A percentile compares a stretch with the other conserved stretches of the same genome.
phyloP scores from a whole-genome alignment of 2,329 filamentous ascomycete genomes.

The Coniosporium tulheliwenetii region DNA sequence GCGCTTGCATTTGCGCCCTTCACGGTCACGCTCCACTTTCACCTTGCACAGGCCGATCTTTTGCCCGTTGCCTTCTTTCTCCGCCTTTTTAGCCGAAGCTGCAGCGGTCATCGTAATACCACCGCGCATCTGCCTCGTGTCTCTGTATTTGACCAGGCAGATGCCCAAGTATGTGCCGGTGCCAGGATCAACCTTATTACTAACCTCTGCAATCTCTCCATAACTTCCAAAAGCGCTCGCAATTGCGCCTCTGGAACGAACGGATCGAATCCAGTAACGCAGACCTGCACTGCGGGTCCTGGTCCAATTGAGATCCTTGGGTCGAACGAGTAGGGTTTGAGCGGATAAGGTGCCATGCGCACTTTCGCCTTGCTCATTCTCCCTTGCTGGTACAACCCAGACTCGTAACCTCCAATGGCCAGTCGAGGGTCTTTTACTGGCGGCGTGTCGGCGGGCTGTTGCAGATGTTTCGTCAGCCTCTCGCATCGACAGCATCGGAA shows the following conservation, averaged over 20 bases:
- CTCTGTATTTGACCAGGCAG: conserved; percentile 78
- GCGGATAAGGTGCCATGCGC: conserved; percentile 58
- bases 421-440: conserved; percentile 72
- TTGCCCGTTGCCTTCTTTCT: conserved; percentile 60
- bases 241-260: conserved; percentile 67
- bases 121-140: conserved; percentile 41
- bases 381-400: conserved; percentile 28
- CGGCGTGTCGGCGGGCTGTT: conserved; percentile 45
- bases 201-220: conserved; percentile 78
- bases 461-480: not conserved
- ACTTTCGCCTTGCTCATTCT: conserved; percentile 51
- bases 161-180: conserved; percentile 91
- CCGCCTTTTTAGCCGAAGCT: conserved; percentile 67
- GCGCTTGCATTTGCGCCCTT: conserved; percentile 66
- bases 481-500: not conserved
- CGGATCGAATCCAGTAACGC: conserved; percentile 94
- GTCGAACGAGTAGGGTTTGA: conserved; percentile 73
- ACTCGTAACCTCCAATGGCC: conserved; percentile 44
- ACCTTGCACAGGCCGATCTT: conserved; percentile 66
- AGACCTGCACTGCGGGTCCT: conserved; percentile 75
- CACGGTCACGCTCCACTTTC: conserved; percentile 75
- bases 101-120: conserved; percentile 46
- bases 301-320: conserved; percentile 71
- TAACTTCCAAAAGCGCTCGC: conserved; percentile 57
- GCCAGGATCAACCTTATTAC: conserved; percentile 87